Evolutionary conservation across 495 filamentous ascomycete genomes (phyloP).

Genomic region (Cryomyces antarcticus): DNA sequence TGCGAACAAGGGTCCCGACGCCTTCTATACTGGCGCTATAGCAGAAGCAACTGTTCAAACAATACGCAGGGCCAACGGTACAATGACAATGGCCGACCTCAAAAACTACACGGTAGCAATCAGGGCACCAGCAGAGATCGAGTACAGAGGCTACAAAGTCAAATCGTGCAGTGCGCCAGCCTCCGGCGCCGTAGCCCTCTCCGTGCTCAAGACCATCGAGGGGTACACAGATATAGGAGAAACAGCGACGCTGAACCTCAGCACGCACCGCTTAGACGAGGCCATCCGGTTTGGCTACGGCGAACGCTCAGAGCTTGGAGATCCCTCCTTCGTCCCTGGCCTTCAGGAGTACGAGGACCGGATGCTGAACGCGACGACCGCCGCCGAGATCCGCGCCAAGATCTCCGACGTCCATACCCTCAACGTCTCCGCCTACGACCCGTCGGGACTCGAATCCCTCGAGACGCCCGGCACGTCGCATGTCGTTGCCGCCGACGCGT

Average conservation of each 20-base stretch:
- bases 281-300: conserved; percentile 77
- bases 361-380: conserved; percentile 42
- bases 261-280: conserved; percentile 65
- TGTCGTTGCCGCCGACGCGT: conserved; percentile 6
- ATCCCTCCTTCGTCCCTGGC: conserved; percentile 49
- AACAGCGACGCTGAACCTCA: conserved; percentile 33
- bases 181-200: conserved; percentile 50
- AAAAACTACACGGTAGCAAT: conserved; percentile 43
- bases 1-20: conserved; percentile 43
- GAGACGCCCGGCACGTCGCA: conserved; percentile 11
- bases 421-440: conserved; percentile 12
- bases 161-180: conserved; percentile 49
- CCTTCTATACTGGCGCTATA: conserved; percentile 55
- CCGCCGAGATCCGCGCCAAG: conserved; percentile 33
- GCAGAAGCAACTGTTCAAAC: conserved; percentile 54
- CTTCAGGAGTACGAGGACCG: conserved; percentile 39
- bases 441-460: conserved; percentile 10
- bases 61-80: conserved; percentile 45
- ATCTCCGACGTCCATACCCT: conserved; percentile 38
- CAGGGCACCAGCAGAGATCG: conserved; percentile 38
- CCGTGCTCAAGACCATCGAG: conserved; percentile 57
- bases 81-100: conserved; percentile 65
- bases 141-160: conserved; percentile 51
- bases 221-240: conserved; percentile 42
- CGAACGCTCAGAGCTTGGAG: conserved; percentile 45